Conservation (phyloP, 306 rosid genomes). For the Acacia acuminata region DNA sequence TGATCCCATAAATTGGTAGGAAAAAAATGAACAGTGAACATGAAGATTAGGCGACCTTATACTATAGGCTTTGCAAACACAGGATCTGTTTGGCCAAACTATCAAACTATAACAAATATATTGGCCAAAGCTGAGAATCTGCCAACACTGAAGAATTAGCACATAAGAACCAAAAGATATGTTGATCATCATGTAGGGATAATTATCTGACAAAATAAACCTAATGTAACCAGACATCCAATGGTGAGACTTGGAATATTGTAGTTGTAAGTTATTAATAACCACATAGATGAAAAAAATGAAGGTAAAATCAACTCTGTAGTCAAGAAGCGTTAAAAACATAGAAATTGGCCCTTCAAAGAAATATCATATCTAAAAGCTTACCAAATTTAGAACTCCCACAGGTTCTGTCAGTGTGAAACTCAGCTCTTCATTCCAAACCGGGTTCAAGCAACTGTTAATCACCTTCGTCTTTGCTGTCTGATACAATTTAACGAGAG, state of each 20-base stretch:
- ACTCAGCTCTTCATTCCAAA: slow-evolving; percentile 95
- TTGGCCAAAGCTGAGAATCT: neutral
- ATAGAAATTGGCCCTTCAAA: neutral
- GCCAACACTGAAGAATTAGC: neutral
- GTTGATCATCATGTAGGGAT: neutral
- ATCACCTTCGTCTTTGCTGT: slow-evolving; percentile 92
- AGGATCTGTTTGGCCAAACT: neutral
- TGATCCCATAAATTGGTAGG: neutral
- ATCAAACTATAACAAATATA: neutral
- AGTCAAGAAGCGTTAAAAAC: neutral
- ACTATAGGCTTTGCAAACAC: neutral
- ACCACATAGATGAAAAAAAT: neutral
- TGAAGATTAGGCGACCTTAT: neutral
- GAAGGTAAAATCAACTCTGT: neutral
- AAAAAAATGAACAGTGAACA: neutral
- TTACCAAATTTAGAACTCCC: slow-evolving; percentile 74
- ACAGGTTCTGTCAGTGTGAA: slow-evolving; percentile 67
- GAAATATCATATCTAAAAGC: slow-evolving; percentile 29
- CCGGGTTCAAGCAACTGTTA: slow-evolving; percentile 89
- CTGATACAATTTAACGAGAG: slow-evolving; percentile 54
- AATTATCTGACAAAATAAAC: neutral
- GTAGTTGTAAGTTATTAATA: neutral
- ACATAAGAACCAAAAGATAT: neutral
- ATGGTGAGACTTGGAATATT: neutral
- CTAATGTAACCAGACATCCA: neutral